These are phyloP conservation scores for Fusarium algeriense DNA, from an alignment of 2,329 filamentous ascomycete species.

Conservation along the genomic window DNA sequence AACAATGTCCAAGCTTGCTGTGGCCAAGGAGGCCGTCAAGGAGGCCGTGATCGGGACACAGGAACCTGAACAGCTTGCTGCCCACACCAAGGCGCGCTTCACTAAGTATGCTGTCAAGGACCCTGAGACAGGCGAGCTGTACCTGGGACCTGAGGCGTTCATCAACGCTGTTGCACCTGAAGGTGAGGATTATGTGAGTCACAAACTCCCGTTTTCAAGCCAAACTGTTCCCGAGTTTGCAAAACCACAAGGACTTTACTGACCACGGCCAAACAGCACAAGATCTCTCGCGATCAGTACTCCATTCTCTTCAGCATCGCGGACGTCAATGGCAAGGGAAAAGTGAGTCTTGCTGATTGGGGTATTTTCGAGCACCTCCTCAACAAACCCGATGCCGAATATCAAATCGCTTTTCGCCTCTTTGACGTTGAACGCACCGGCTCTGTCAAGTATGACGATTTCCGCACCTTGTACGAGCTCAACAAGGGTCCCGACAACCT, in stretches of 20 bases:
- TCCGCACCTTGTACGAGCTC: constrained; percentile 85
- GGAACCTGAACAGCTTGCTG: constrained; percentile 72
- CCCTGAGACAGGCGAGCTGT: constrained; percentile 78
- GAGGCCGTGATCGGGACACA: constrained; percentile 79
- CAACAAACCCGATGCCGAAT: constrained; percentile 94
- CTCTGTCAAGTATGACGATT: constrained; percentile 88
- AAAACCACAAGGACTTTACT: constrained; percentile 17
- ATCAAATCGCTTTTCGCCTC: constrained; percentile 97
- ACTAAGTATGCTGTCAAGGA: constrained; percentile 81
- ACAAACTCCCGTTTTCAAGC: constrained; percentile 8
- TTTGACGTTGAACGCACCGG: constrained; percentile 91
- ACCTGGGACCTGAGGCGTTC: constrained; percentile 88
- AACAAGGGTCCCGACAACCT: constrained; percentile 89
- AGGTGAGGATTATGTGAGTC: constrained; percentile 89
- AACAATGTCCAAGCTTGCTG: constrained; percentile 57
- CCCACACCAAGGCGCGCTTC: constrained; percentile 82
- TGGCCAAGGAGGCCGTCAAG: constrained; percentile 79
- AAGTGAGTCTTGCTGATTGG: constrained; percentile 87
- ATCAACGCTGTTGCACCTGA: constrained; percentile 89
- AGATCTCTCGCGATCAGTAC: constrained; percentile 97
- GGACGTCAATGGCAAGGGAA: constrained; percentile 80
- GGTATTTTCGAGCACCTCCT: constrained; percentile 93
- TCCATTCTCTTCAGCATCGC: constrained; percentile 92
- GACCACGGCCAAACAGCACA: constrained; percentile 73
- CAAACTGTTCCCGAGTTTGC: constrained; percentile 10